Evolutionary conservation across 139 green algal genomes (phyloP), one percentile per base, ranked within the genome.

Genomic region (Coccomyxa sp.): DNA sequence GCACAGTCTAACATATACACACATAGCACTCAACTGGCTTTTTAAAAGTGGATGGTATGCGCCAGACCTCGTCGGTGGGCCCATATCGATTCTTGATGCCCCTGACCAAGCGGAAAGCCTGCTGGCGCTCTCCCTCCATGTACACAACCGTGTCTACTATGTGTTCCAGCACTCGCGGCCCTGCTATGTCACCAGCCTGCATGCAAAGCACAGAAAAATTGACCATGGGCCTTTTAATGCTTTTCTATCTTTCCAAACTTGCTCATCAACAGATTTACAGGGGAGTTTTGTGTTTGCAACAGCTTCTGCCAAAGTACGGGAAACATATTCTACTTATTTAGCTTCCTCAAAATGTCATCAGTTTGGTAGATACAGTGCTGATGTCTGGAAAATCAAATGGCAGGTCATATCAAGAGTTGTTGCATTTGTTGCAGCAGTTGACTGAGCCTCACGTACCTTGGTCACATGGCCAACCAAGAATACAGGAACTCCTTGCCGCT

Each of bases 91-190:
- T 98, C 88, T 98, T 98, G 31, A 92, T 85, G 76, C 83, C 85
- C 9, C 95, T 85, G 57, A 98, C 60, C 25, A 92, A 76, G n/a
- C 88, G 71, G 59, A 88, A 85, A 25, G 82, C 77, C 84, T 91
- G 83, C 15, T 88, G 85, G 23, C 87, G 79, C 31, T 94, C 93
- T 0, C 92, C 94, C 85, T 99, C 95, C 85, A 99, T 90, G 81
- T 96, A 97, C 81, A 99, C 84, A 77, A 99, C 96, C 0, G 90
- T 90, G 85, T 99, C 95, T 45, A 99, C 97, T 78, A 99, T 95
- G 90, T 99, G 97, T 85, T 98, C 95, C 85, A 99, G 85, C 60
- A 95, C 91, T 25, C 95, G 91, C 12, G 97, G 97, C 14, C 96
- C 96, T 18, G 95, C 95, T 28, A 98, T 92, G 28, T 95, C 90